Evolutionary conservation across 257 asterid genomes (phyloP).

Genomic region (Leonotis leonurus): DNA sequence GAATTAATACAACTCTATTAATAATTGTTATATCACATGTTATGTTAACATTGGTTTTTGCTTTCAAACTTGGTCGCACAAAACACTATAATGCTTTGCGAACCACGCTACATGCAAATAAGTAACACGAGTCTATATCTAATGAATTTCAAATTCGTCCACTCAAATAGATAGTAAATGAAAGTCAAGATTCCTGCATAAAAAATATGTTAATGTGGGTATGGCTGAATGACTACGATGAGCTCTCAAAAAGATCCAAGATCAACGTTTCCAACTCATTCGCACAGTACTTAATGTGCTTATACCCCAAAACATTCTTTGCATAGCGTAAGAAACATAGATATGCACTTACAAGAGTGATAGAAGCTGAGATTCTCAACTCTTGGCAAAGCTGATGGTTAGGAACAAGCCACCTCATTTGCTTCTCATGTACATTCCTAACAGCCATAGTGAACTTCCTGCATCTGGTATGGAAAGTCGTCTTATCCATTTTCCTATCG

Average conservation of each 20-base stretch:
- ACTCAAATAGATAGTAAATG: too few relatives aligned
- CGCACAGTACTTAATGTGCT: background rate
- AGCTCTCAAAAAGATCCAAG: background rate
- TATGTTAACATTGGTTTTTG: too few relatives aligned
- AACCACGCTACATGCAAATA: too few relatives aligned
- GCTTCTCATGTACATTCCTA: background rate
- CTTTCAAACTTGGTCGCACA: too few relatives aligned
- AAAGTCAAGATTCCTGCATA: too few relatives aligned
- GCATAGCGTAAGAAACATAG: background rate
- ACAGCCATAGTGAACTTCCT: background rate
- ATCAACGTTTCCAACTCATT: background rate
- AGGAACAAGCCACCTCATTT: background rate
- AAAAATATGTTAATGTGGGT: too few relatives aligned
- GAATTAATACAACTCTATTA: too few relatives aligned
- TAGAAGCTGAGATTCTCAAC: background rate
- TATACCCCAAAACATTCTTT: accelerated
- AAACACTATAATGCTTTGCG: too few relatives aligned
- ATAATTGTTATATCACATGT: too few relatives aligned
- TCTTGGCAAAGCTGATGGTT: background rate
- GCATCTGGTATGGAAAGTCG: background rate
- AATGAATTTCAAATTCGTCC: too few relatives aligned
- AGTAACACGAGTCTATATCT: too few relatives aligned
- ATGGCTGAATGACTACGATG: background rate
- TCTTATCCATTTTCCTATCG: background rate
- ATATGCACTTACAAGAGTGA: background rate